Evolutionary conservation across 495 filamentous ascomycete species (phyloP).

Genomic region (Pseudoneurospora amorphoporcata): DNA sequence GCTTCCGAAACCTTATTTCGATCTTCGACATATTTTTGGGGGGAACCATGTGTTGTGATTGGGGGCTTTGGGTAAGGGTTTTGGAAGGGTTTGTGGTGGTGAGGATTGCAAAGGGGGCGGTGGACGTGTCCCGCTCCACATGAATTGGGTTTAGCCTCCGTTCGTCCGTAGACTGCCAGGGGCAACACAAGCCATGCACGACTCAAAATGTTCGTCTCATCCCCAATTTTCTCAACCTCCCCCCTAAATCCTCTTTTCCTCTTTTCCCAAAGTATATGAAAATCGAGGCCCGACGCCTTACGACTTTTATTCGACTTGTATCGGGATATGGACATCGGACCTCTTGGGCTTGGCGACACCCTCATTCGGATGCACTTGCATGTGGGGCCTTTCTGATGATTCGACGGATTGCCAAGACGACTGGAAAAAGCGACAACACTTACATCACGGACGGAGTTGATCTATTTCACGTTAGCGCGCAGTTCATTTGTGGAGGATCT

Average conservation of each 20-base stretch:
- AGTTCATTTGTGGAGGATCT: constrained; percentile 52
- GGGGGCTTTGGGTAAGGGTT: not conserved
- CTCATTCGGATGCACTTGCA: constrained; percentile 9
- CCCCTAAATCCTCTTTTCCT: constrained; percentile 4
- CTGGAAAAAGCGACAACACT: constrained; percentile 12
- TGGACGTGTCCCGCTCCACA: constrained; percentile 12
- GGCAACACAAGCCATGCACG: not conserved
- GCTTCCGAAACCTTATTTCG: not conserved
- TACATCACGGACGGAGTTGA: constrained; percentile 31
- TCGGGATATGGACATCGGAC: not conserved
- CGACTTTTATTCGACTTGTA: not conserved
- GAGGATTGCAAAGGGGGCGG: not conserved
- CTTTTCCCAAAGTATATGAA: not conserved
- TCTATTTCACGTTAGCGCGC: constrained; percentile 19
- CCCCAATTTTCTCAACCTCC: constrained; percentile 1
- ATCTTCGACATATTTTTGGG: not conserved
- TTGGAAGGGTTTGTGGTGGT: constrained; percentile 1
- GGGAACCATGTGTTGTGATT: not conserved
- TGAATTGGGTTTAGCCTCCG: constrained; percentile 44
- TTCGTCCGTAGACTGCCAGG: constrained; percentile 36
- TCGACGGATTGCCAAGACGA: constrained; percentile 11
- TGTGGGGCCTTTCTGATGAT: constrained; percentile 5
- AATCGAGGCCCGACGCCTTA: not conserved
- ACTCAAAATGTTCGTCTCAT: not conserved
- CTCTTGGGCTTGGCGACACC: not conserved